Conservation (phyloP, 768 basidiomycete species). For the Trametopsis cervina region DNA sequence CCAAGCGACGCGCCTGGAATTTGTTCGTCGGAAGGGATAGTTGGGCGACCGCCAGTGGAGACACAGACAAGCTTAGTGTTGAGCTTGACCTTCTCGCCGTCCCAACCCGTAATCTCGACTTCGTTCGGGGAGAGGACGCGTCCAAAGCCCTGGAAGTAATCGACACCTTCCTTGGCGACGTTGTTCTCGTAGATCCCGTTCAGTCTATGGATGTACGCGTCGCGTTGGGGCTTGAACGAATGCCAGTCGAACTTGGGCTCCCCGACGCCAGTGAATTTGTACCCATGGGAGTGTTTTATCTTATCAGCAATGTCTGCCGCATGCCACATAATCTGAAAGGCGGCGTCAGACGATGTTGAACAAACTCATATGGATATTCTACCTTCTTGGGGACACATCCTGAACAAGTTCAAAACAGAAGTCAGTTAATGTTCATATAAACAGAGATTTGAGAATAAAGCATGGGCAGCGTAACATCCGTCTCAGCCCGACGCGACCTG, state of each 20-base stretch:
- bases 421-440: not conserved
- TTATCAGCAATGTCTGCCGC: slow-evolving; percentile 88
- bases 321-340: slow-evolving; percentile 90
- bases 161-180: slow-evolving; percentile 80
- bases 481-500: too few relatives aligned
- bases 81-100: slow-evolving; percentile 66
- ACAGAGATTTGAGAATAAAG: not conserved
- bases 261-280: slow-evolving; percentile 52
- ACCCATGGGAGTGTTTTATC: slow-evolving; percentile 68
- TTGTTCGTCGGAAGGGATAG: slow-evolving; percentile 64
- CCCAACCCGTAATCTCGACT: slow-evolving; percentile 65
- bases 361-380: slow-evolving; percentile 9
- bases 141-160: slow-evolving; percentile 76
- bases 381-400: slow-evolving; percentile 99
- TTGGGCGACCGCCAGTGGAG: slow-evolving; percentile 83
- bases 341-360: not conserved
- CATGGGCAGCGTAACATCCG: not conserved
- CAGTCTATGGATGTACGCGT: slow-evolving; percentile 86
- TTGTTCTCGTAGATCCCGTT: slow-evolving; percentile 92
- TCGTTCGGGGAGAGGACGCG: slow-evolving; percentile 61
- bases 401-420: slow-evolving; percentile 21
- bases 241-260: slow-evolving; percentile 79
- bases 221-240: slow-evolving; percentile 87
- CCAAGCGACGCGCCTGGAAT: slow-evolving; percentile 91
- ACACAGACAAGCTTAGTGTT: slow-evolving; percentile 74